Conservation (phyloP, 2,329 filamentous ascomycete genomes). For the Sporothrix mexicana region DNA sequence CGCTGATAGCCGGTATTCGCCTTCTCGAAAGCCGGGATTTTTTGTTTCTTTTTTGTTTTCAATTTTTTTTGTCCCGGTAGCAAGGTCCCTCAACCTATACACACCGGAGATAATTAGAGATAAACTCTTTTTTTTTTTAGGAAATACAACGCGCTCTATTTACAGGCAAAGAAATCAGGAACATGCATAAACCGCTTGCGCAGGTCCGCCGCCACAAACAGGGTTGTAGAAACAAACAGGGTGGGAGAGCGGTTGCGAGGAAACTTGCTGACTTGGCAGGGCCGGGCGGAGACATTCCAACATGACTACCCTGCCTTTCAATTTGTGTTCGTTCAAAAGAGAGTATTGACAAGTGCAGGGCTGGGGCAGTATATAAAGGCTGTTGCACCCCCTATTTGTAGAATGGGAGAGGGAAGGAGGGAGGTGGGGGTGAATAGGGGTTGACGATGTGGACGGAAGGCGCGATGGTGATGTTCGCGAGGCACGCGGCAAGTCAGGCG, state of each 20-base stretch:
- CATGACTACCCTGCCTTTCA: slow-evolving; percentile 22
- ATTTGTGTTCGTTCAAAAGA: background rate
- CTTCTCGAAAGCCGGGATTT: background rate
- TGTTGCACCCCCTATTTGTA: background rate
- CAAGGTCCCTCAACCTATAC: too few relatives aligned
- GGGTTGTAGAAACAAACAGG: too few relatives aligned
- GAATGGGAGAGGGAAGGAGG: background rate
- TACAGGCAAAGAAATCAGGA: too few relatives aligned
- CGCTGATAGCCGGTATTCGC: too few relatives aligned
- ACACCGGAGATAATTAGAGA: too few relatives aligned
- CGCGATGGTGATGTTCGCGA: too few relatives aligned
- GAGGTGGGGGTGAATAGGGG: background rate
- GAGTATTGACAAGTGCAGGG: slow-evolving; percentile 15
- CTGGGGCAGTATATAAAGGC: background rate
- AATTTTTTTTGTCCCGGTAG: background rate
- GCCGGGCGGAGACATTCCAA: background rate
- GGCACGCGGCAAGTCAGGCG: too few relatives aligned
- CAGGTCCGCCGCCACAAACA: background rate
- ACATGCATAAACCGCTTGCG: background rate
- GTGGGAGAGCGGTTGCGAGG: slow-evolving; percentile 19
- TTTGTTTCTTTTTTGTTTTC: background rate
- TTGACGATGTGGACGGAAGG: background rate
- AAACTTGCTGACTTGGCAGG: slow-evolving; percentile 21
- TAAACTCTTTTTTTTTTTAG: too few relatives aligned
- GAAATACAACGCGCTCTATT: too few relatives aligned